phyloP scores from a whole-genome alignment of 106 monocot genomes.

The Agapanthus africanus region DNA sequence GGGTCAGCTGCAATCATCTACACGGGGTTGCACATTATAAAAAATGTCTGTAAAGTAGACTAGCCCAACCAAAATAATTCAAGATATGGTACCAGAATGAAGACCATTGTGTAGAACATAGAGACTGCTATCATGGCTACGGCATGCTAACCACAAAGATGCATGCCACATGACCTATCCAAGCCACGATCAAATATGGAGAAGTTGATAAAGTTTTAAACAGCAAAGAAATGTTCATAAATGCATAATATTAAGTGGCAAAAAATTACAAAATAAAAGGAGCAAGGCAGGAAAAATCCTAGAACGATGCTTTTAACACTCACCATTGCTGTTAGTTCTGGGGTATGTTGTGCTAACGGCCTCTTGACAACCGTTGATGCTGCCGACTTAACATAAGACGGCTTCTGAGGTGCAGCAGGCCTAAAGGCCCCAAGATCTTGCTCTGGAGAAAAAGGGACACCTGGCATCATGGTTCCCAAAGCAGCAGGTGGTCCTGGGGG shows the following conservation, averaged over 20 bases:
- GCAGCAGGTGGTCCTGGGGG: slow-evolving; percentile 49
- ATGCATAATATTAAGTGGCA: not conserved
- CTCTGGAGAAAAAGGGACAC: slow-evolving; percentile 23
- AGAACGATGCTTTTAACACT: not conserved
- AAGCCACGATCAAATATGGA: not conserved
- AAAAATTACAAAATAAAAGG: not conserved
- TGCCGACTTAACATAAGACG: slow-evolving; percentile 95
- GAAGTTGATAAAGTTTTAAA: not conserved
- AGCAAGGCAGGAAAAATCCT: not conserved
- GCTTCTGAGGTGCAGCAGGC: slow-evolving; percentile 57
- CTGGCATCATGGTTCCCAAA: slow-evolving; percentile 23
- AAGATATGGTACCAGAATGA: not conserved
- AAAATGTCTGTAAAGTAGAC: not conserved
- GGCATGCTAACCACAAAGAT: not conserved
- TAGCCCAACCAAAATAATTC: not conserved
- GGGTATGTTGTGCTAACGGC: slow-evolving; percentile 91
- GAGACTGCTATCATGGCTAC: not conserved
- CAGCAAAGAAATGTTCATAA: not conserved
- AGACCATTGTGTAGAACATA: not conserved
- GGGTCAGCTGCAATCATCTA: no score
- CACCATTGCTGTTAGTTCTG: slow-evolving; percentile 95
- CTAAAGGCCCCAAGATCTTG: slow-evolving; percentile 27
- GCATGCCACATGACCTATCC: not conserved
- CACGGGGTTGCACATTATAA: no score
- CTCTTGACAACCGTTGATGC: slow-evolving; percentile 97